These are phyloP conservation scores for Pseudognaphalium luteoalbum DNA, from an alignment of 129 eudicot genomes.

Conservation along the genomic window DNA sequence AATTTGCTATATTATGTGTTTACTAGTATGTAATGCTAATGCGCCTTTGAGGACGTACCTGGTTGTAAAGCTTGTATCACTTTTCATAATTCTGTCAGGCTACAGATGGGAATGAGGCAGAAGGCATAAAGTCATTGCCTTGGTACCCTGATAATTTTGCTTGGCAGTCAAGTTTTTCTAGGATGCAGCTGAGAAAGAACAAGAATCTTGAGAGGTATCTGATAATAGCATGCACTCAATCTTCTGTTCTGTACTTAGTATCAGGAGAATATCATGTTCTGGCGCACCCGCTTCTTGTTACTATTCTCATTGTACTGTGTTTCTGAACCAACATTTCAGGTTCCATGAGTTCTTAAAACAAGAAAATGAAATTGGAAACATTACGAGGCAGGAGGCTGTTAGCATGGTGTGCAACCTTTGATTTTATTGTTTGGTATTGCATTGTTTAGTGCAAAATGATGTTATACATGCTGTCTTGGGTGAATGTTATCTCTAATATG, in stretches of 20 bases:
- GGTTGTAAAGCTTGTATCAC: constrained; percentile 4
- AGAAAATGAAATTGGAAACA: constrained; percentile 95
- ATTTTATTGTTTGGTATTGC: not conserved
- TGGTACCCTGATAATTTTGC: constrained; percentile 98
- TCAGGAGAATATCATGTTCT: not conserved
- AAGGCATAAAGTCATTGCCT: constrained; percentile 74
- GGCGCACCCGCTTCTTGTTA: not conserved
- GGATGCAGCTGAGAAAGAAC: constrained; percentile 90
- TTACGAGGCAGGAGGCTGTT: constrained; percentile 98
- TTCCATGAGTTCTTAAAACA: constrained; percentile 96
- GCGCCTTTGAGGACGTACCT: constrained; percentile 7
- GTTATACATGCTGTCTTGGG: constrained; percentile 7
- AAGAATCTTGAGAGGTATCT: constrained; percentile 75
- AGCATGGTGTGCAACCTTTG: constrained; percentile 75
- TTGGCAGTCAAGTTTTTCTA: constrained; percentile 96
- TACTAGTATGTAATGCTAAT: not conserved
- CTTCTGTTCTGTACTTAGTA: not conserved
- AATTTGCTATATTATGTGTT: constrained; percentile 6
- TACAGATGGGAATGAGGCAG: constrained; percentile 59
- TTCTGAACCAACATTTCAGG: constrained; percentile 50
- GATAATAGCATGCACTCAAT: not conserved
- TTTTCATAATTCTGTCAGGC: constrained; percentile 41
- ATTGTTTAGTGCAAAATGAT: not conserved
- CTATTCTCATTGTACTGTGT: constrained; percentile 8
- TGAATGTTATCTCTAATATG: constrained; percentile 3